Base-by-base conservation (phyloP, 495 filamentous ascomycete species). In the Friedmanniomyces endolithicus region DNA sequence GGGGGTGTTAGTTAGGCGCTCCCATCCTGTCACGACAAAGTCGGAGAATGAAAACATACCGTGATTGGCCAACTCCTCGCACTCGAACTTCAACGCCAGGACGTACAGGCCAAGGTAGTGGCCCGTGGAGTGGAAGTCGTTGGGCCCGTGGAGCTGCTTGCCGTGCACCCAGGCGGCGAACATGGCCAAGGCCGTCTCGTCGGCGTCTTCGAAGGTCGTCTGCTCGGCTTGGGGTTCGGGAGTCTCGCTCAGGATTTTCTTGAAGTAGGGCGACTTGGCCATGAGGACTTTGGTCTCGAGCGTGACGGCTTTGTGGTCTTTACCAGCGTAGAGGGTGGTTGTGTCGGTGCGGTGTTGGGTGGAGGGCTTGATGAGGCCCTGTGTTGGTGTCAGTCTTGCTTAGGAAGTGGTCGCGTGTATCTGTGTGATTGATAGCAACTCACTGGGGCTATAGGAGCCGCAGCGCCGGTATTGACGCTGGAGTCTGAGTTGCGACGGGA, bases 41-140 rank as follows among this genome's bases (percentile, higher is more conserved):
- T n/a, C 29, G 9, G 25, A 35, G 25, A 24, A 20, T n/a, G 9
- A 20, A 16, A 31, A 20, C 45, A 7, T 48, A 61, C 59, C 54
- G 12, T 58, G 31, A 40, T 67, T 65, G 55, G 58, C 22, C 16
- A 67, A 54, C 24, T 4, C 20, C 46, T 61, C 56, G 20, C 53
- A 45, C 39, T 52, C 50, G 33, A 59, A 65, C 22, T 52, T 50
- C 24, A 34, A 16, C 11, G 40, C 63, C 48, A 65, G 29, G 11
- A 62, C 54, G 47, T 65, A 67, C 27, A 67, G 55, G 31, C 58
- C 54, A 19, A 67, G 45, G 56, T 64, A 65, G 49, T 67, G 63
- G 24, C 53, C 53, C 40, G 52, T 43, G 39, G 55, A 53, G 49
- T 65, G 63, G 51, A 63, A 67, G 49, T 65, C 63, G 43, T 40